Percentiles rank a stretch among this genome's conserved stretches.
These are phyloP conservation scores for Ceratocystis albifundus DNA, from an alignment of 2,329 filamentous ascomycete species.

Conservation along the genomic window DNA sequence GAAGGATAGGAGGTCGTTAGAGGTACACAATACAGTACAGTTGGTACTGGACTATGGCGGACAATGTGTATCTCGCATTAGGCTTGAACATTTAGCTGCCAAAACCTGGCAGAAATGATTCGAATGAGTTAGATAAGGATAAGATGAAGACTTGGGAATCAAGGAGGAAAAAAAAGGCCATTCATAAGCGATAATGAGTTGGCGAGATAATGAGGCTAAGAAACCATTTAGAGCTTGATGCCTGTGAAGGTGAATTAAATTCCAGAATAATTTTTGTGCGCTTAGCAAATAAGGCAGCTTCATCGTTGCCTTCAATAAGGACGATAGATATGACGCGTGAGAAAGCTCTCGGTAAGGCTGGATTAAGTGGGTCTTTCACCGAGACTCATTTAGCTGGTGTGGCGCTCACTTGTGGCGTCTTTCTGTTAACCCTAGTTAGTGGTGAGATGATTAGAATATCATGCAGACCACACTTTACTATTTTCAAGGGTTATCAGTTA, in stretches of 20 bases:
- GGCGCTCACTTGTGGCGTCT: background rate
- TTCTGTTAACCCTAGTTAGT: background rate
- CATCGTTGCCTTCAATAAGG: background rate
- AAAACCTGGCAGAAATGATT: background rate
- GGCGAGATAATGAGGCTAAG: background rate
- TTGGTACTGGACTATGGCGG: background rate
- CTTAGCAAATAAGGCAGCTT: background rate
- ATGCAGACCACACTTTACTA: too few species aligned
- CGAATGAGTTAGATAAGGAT: background rate
- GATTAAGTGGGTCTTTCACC: background rate
- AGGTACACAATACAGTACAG: background rate
- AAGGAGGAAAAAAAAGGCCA: background rate
- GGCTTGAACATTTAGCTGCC: background rate
- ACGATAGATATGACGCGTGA: background rate
- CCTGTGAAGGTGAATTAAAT: background rate
- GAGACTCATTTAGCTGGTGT: background rate
- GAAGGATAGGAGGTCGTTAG: background rate
- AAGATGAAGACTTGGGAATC: background rate
- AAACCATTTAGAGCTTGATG: background rate
- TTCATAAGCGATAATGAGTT: background rate
- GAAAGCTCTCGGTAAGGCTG: slow-evolving; percentile 1
- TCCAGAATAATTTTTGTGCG: background rate
- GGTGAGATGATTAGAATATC: too few species aligned
- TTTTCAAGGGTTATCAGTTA: too few species aligned
- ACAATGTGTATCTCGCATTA: background rate